phyloP scores from a whole-genome alignment of 306 rosid genomes.

The Lagenaria siceraria region DNA sequence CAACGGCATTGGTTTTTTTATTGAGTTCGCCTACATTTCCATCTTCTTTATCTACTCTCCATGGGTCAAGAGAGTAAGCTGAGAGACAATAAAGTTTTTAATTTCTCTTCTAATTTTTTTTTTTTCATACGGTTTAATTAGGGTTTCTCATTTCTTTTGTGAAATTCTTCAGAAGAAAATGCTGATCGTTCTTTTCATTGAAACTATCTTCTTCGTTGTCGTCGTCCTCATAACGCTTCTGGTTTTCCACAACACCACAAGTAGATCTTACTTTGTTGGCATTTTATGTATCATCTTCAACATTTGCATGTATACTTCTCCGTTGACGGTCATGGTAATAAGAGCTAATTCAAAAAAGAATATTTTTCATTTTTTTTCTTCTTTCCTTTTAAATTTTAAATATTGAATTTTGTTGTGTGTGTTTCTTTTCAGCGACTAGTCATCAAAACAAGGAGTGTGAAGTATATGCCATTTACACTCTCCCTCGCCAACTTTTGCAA shows the following conservation, averaged over 20 bases:
- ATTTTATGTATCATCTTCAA: conserved; percentile 45
- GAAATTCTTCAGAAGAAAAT: conserved; percentile 38
- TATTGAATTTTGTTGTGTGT: neutral
- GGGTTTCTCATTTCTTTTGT: neutral
- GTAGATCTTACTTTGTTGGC: conserved; percentile 33
- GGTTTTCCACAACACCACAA: conserved; percentile 10
- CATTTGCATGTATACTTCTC: conserved; percentile 62
- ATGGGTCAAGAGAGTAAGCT: conserved; percentile 32
- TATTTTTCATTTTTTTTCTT: no score
- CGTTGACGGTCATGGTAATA: conserved; percentile 64
- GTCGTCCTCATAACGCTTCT: conserved; percentile 20
- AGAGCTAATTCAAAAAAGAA: no score
- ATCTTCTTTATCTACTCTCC: conserved; percentile 36
- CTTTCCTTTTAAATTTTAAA: no score
- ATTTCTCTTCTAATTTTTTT: neutral
- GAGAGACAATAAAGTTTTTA: neutral
- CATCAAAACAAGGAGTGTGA: conserved; percentile 63
- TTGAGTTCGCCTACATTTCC: conserved; percentile 24
- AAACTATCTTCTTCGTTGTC: conserved; percentile 17
- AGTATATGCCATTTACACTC: conserved; percentile 72
- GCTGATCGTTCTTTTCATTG: conserved; percentile 16
- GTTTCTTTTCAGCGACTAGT: conserved; percentile 34
- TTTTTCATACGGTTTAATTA: no score
- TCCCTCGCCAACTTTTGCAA: conserved; percentile 51
- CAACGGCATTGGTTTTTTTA: conserved; percentile 40